Conservation (phyloP, 805 yeast species). For the Torulaspora indica region DNA sequence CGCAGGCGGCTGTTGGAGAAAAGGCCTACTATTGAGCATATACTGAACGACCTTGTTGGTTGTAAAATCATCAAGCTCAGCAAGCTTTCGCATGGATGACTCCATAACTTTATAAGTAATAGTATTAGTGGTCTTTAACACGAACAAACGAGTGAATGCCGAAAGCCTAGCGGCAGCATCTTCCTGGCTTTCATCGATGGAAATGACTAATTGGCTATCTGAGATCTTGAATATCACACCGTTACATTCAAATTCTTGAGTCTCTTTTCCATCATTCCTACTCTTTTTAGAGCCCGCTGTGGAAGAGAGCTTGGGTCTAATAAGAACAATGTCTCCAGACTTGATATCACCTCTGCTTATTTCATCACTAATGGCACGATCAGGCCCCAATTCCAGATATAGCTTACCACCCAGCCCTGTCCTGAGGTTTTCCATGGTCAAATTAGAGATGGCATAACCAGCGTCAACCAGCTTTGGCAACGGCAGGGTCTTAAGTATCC, state of each 20-base stretch:
- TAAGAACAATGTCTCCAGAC: constrained; percentile 74
- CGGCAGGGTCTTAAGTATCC: constrained; percentile 44
- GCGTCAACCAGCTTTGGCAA: constrained; percentile 61
- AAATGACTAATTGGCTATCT: constrained; percentile 46
- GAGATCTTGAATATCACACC: constrained; percentile 64
- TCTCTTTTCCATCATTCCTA: constrained; percentile 15
- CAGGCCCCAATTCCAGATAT: constrained; percentile 59
- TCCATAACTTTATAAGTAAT: constrained; percentile 76
- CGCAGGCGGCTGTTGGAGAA: constrained; percentile 12
- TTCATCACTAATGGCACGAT: constrained; percentile 34
- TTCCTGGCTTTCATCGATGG: constrained; percentile 56
- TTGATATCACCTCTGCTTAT: constrained; percentile 50
- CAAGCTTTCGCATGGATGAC: constrained; percentile 63
- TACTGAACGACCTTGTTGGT: constrained; percentile 41
- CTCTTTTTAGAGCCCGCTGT: constrained; percentile 22
- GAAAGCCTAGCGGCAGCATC: constrained; percentile 46
- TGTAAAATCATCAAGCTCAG: constrained; percentile 41
- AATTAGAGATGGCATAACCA: constrained; percentile 73
- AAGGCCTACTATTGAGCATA: constrained; percentile 40
- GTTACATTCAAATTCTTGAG: constrained; percentile 38
- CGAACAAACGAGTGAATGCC: constrained; percentile 21
- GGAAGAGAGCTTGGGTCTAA: constrained; percentile 34
- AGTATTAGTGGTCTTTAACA: constrained; percentile 54
- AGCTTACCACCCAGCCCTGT: constrained; percentile 72
- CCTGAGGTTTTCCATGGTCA: constrained; percentile 53